Percentiles rank a stretch among this genome's conserved stretches.
Conservation (phyloP, 2,329 filamentous ascomycete species). For the Bisporella sp. region DNA sequence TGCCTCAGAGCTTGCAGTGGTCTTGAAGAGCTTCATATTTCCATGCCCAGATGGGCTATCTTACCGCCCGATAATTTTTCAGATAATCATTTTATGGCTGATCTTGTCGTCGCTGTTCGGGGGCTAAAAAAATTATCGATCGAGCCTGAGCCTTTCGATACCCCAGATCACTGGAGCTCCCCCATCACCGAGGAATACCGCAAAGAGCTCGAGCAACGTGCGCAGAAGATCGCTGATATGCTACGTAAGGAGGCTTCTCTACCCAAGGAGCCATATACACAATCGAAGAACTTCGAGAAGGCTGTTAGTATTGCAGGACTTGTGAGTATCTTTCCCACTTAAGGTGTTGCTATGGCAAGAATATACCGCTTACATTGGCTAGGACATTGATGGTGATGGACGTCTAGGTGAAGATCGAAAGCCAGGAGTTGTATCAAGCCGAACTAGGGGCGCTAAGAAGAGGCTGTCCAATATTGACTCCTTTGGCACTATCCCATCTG, state of each 20-base stretch:
- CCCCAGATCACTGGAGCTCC: not conserved
- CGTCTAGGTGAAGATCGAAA: conserved; percentile 11
- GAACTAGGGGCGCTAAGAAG: conserved; percentile 7
- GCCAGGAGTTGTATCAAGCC: conserved; percentile 10
- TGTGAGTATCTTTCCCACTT: not conserved
- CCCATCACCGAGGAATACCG: not conserved
- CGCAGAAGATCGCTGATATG: not conserved
- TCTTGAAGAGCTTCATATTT: not conserved
- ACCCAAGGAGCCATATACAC: not conserved
- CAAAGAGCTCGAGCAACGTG: not conserved
- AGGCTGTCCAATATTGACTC: not conserved
- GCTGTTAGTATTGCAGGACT: not conserved
- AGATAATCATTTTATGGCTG: not conserved
- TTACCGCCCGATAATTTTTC: not conserved
- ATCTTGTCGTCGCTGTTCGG: not conserved
- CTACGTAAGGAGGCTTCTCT: not conserved
- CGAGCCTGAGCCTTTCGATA: not conserved
- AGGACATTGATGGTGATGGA: conserved; percentile 16
- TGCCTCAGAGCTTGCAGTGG: not conserved
- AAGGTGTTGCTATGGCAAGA: not conserved
- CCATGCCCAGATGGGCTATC: not conserved
- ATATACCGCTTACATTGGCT: not conserved
- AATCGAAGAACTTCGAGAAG: not conserved
- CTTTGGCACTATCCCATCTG: conserved; percentile 6
- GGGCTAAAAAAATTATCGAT: not conserved